Base-by-base conservation (phyloP, 2,329 filamentous ascomycete species). In the Calonectria pteridis region DNA sequence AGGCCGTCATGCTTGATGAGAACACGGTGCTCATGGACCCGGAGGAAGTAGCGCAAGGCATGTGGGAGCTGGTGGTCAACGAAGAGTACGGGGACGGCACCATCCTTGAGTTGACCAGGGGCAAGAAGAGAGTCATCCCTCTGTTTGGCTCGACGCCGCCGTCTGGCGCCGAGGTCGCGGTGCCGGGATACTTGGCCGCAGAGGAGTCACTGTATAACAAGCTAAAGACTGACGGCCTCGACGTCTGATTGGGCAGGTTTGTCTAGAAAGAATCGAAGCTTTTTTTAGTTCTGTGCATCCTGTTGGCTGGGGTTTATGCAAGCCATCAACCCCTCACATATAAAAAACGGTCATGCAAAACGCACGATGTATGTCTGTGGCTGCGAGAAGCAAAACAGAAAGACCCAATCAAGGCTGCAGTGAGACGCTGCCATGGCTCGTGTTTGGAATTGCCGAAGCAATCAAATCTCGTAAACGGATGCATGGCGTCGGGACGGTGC, bases 41-140 rank as follows among this genome's bases (percentile, higher is more conserved):
- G 26, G 79, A 81, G 53, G 81, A 83, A 73, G 79, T 83, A 26
- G 83, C 80, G 6, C 77, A 78, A 28, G 82, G 77, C 68, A 85
- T 84, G 80, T 77, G 81, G 69, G 76, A 78, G 43, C 76, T 81
- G 66, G 49, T 82, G 28, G 75, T 77, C 23, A 69, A 79, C 28
- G 76, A 79, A 6, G 76, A 78, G 43, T 73, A 82, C 31, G 79
- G 81, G 50, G 69, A 84, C 53, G 82, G 82, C 7, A 84, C 83
- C 1, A 83, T 84, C 26, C 67, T 84, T 26, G 81, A 84, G 68
- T 78, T 84, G 29, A 76, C 75, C 10, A 78, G 75, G 14, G 77
- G 77, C 16, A 72, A 66, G 29, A 80, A 70, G 53, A 76, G 82
- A 40, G 80, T 82, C 1, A 78, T 84, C 3, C 82, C 82, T 29